Percentiles rank a stretch among this genome's conserved stretches.
These are phyloP conservation scores for Colletotrichum gigasporum DNA, from an alignment of 2,329 filamentous ascomycete species.

Conservation along the genomic window DNA sequence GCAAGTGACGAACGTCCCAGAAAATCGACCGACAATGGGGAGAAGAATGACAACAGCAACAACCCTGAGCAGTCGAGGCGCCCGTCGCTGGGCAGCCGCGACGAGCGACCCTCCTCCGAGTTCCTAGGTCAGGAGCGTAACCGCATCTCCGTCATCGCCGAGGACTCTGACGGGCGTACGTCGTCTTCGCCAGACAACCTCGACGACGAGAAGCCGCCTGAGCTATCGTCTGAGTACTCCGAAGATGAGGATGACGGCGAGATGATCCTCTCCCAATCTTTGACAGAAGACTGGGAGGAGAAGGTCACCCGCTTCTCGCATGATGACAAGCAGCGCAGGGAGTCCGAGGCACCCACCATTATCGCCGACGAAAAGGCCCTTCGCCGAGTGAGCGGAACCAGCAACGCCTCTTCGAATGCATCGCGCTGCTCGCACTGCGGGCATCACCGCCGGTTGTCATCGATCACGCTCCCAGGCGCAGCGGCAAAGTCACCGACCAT, in stretches of 20 bases:
- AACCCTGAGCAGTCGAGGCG: not conserved
- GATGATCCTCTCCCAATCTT: not conserved
- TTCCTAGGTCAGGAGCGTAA: slow-evolving; percentile 13
- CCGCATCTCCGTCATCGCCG: slow-evolving; percentile 8
- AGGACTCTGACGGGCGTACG: not conserved
- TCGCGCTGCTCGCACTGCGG: slow-evolving; percentile 12
- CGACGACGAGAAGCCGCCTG: not conserved
- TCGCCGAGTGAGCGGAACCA: not conserved
- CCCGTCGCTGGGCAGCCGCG: not conserved
- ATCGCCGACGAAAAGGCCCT: not conserved
- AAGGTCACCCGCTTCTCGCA: not conserved
- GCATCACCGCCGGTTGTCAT: slow-evolving; percentile 5
- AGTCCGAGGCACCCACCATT: not conserved
- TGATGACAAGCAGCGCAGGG: not conserved
- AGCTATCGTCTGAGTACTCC: not conserved
- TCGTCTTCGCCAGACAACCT: not conserved
- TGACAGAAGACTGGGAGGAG: slow-evolving; percentile 15
- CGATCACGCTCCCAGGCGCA: not conserved
- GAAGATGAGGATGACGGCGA: slow-evolving; percentile 7
- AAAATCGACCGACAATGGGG: too few species aligned
- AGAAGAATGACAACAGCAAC: not conserved
- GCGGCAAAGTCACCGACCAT: not conserved
- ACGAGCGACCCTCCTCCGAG: slow-evolving; percentile 16
- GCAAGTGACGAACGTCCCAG: too few species aligned
- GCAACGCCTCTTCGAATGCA: not conserved